Base-by-base conservation (phyloP, 257 asterid genomes). In the Nicotiana sylvestris region DNA sequence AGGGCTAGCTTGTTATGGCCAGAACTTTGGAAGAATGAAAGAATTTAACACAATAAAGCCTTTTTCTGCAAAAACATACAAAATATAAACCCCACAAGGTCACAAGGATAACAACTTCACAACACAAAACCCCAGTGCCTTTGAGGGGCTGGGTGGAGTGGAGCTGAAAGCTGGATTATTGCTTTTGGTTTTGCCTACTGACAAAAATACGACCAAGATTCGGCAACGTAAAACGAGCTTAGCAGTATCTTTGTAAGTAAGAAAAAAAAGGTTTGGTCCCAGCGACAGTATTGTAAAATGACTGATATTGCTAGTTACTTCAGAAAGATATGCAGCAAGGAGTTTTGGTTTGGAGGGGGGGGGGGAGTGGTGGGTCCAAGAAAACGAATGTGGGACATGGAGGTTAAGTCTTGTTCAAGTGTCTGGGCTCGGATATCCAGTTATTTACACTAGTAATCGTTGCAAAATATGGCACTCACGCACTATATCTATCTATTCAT, bases 191-290 rank as follows among this genome's bases (percentile, higher is more conserved):
- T 69, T 29, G 64, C 65, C 64, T 16, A 18, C 84, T 68, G 84
- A 81, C 80, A 55, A 69, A 69, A 8, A 68, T 81, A 68, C 70
- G 84, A 56, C 81, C 56, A 56, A 81, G 84, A 81, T 81, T 81
- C 58, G 49, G 81, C 0, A 69, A 81, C 11, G 84, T 81, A 62
- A n/a, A 67, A 68, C 67, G 53, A 64, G 68, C n/a, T 55, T 60
- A 53, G 46, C 15, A 53, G 83, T 53, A 66, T 64, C 83, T 81
- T 33, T 81, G 78, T 81, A 29, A 69, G 55, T 57, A 55, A 55
- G 56, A 35, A 10, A 0, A 39, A 70, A 69, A 11, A 69, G 0
- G 78, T 43, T 70, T 39, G 35, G 78, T 43, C 78, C 78, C 78
- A 18, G 53, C 9, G 78, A 43, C 55, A 10, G 78, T 70, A 70